These are phyloP conservation scores for Coniosporium tulheliwenetii DNA, from an alignment of 2,329 filamentous ascomycete genomes.

Conservation along the genomic window DNA sequence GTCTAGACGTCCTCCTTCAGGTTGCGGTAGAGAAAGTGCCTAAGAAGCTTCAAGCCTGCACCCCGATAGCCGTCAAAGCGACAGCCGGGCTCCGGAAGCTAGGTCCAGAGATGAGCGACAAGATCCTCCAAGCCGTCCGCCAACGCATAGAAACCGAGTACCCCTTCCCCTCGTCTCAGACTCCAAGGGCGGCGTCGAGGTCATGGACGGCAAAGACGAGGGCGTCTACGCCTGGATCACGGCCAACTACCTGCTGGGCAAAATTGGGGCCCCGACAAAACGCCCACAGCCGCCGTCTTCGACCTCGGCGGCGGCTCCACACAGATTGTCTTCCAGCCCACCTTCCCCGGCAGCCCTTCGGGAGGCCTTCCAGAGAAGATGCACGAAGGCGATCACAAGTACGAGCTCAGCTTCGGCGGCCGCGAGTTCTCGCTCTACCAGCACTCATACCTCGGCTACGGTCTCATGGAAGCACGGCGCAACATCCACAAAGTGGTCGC, in stretches of 20 bases:
- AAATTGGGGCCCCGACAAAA: slow-evolving; percentile 90
- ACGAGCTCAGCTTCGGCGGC: slow-evolving; percentile 77
- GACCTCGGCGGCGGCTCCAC: slow-evolving; percentile 94
- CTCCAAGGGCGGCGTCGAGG: slow-evolving; percentile 74
- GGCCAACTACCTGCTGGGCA: slow-evolving; percentile 93
- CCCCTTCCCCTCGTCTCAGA: slow-evolving; percentile 81
- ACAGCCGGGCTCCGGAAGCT: slow-evolving; percentile 86
- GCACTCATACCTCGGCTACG: slow-evolving; percentile 94
- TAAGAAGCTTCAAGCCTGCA: slow-evolving; percentile 78
- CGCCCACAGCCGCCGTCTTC: slow-evolving; percentile 83
- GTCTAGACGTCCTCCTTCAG: slow-evolving; percentile 74
- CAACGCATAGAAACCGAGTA: slow-evolving; percentile 72
- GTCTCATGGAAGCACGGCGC: slow-evolving; percentile 86
- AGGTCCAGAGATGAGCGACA: slow-evolving; percentile 62
- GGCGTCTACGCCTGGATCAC: slow-evolving; percentile 99
- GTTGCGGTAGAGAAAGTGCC: slow-evolving; percentile 75
- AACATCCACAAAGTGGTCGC: slow-evolving; percentile 66
- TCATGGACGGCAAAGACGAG: slow-evolving; percentile 96
- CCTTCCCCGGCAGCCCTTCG: slow-evolving; percentile 55
- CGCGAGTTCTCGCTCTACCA: slow-evolving; percentile 89
- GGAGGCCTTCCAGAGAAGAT: slow-evolving; percentile 79
- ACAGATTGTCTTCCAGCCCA: slow-evolving; percentile 96
- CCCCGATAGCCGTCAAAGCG: slow-evolving; percentile 91
- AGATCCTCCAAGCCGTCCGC: slow-evolving; percentile 76
- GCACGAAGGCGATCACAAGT: slow-evolving; percentile 87